These are phyloP conservation scores for thale cress (Arabidopsis thaliana) DNA, from an alignment of 345 rosid genomes.

Conservation along the genomic window TAIR10.1 NC_003076.8:416501-417000, in stretches of 20 bases:
- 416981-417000: constrained; percentile 15
- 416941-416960: constrained; percentile 46
- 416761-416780: neutral
- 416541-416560: constrained; percentile 28
- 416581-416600: constrained; percentile 40
- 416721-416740: neutral
- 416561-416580: constrained; percentile 38
- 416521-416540: constrained; percentile 70
- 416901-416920: constrained; percentile 25
- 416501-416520: constrained; percentile 42
- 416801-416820: too few species aligned
- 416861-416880: constrained; percentile 23
- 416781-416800: too few species aligned
- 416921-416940: constrained; percentile 30
- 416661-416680: constrained; percentile 6
- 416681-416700: neutral
- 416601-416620: constrained; percentile 50
- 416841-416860: neutral
- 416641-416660: constrained; percentile 51
- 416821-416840: neutral
- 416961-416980: constrained; percentile 30
- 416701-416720: too few species aligned
- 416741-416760: neutral
- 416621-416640: constrained; percentile 80
- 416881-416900: constrained; percentile 30